These are phyloP conservation scores for Chaetoceros muelleri DNA, from an alignment of 108 stramenopile species.

Conservation along the genomic window DNA sequence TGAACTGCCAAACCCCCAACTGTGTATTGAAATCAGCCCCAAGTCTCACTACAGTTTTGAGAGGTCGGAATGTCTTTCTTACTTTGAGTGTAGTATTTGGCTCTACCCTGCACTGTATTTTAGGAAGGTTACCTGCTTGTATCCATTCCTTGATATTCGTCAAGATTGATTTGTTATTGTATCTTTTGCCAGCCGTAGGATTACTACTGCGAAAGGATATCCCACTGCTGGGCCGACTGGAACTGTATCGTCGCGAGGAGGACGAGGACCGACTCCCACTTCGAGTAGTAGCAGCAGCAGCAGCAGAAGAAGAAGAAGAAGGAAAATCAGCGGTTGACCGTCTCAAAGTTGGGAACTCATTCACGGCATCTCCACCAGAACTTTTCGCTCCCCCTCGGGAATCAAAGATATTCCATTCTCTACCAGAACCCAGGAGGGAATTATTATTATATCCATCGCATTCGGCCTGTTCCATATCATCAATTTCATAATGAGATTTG, in stretches of 20 bases:
- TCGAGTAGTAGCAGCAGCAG: too few species aligned
- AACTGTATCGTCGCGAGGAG: neutral
- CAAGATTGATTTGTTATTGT: conserved; percentile 5
- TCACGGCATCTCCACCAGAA: too few species aligned
- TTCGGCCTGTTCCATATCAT: neutral
- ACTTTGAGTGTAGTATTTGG: conserved; percentile 50
- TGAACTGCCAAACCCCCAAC: conserved; percentile 65
- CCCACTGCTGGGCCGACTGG: neutral
- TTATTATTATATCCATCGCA: neutral
- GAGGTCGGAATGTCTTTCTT: conserved; percentile 46
- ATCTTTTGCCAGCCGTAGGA: neutral
- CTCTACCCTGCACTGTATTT: conserved; percentile 43
- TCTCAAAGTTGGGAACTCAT: neutral
- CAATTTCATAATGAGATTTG: neutral
- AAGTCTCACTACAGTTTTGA: conserved; percentile 43
- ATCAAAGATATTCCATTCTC: conserved; percentile 29
- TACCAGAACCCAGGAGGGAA: conserved; percentile 13
- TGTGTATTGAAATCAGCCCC: conserved; percentile 67
- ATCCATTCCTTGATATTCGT: conserved; percentile 27
- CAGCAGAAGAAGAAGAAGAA: too few species aligned
- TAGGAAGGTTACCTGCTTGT: conserved; percentile 9
- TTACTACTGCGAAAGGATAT: neutral
- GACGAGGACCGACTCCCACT: too few species aligned
- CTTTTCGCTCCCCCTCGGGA: too few species aligned
- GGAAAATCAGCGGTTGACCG: neutral